Evolutionary conservation across 2,329 filamentous ascomycete species (phyloP).

Genomic region (Westerdykella ornata): DNA sequence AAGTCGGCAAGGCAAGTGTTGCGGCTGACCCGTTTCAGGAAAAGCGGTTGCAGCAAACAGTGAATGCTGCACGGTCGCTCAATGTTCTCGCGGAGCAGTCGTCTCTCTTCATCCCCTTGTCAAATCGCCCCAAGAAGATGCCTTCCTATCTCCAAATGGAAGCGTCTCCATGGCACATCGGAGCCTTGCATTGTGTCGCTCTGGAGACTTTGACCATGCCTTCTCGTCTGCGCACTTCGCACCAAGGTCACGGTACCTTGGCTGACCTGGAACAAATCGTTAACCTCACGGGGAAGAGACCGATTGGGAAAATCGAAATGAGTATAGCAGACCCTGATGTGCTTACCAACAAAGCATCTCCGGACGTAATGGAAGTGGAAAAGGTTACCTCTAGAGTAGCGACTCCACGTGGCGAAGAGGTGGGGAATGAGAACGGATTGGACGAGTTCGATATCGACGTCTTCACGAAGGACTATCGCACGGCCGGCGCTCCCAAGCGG

Average conservation of each 20-base stretch:
- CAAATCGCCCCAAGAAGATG: conserved; percentile 50
- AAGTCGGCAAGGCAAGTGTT: neutral
- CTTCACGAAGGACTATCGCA: conserved; percentile 28
- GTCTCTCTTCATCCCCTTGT: conserved; percentile 70
- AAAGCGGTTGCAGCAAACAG: conserved; percentile 57
- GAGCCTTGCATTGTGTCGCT: conserved; percentile 67
- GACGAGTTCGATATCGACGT: conserved; percentile 30
- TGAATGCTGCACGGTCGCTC: conserved; percentile 69
- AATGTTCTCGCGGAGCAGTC: conserved; percentile 62
- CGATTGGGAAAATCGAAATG: conserved; percentile 68
- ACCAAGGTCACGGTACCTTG: conserved; percentile 47
- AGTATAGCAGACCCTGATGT: conserved; percentile 45
- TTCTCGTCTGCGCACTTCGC: conserved; percentile 54
- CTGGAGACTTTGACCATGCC: conserved; percentile 75
- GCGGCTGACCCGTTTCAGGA: conserved; percentile 41
- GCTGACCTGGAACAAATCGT: conserved; percentile 59
- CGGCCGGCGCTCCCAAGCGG: conserved; percentile 5
- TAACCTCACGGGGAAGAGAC: conserved; percentile 71
- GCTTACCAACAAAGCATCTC: conserved; percentile 17
- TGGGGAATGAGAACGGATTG: conserved; percentile 14
- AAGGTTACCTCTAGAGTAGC: conserved; percentile 20
- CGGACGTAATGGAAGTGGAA: conserved; percentile 16
- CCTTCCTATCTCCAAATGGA: conserved; percentile 57
- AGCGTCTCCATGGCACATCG: conserved; percentile 69
- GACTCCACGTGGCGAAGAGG: conserved; percentile 13